Evolutionary conservation across 1,139 yeast genomes (phyloP).

Genomic region (Entelexis paramagnoliae): DNA sequence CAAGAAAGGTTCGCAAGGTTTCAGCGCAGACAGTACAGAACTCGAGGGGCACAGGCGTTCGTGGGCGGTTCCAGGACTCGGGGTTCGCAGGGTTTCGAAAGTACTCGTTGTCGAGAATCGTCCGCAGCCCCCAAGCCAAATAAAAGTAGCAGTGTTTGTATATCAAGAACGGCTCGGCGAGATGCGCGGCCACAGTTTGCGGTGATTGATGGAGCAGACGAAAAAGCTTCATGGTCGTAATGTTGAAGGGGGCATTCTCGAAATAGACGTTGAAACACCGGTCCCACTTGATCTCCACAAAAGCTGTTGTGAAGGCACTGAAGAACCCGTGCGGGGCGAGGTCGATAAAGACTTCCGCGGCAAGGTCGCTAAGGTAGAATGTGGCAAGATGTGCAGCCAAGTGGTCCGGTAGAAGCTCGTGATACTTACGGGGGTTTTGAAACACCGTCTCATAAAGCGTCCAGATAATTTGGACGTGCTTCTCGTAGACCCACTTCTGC

Average conservation of each 20-base stretch:
- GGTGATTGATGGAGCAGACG: constrained; percentile 7
- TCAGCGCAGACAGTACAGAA: constrained; percentile 1
- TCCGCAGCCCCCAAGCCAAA: not conserved
- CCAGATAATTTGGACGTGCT: constrained; percentile 4
- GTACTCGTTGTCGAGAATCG: constrained; percentile 1
- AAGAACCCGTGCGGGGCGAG: constrained; percentile 6
- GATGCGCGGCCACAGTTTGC: not conserved
- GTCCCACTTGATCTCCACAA: constrained; percentile 1
- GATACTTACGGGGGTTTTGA: not conserved
- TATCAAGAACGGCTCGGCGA: not conserved
- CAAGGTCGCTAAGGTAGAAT: constrained; percentile 14
- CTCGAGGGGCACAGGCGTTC: not conserved
- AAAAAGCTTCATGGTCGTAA: not conserved
- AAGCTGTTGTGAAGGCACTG: not conserved
- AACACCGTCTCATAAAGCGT: not conserved
- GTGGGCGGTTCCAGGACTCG: not conserved
- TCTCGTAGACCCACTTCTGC: not conserved
- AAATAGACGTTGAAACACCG: not conserved
- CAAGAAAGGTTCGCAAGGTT: not conserved
- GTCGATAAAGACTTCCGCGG: constrained; percentile 16
- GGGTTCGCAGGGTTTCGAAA: not conserved
- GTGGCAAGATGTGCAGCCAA: not conserved
- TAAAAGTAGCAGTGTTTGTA: not conserved
- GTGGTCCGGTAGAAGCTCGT: constrained; percentile 2
- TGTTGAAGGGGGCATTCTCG: not conserved